Evolutionary conservation across 208 protist species (phyloP).

Genomic region (Trypanosoma caninum): DNA sequence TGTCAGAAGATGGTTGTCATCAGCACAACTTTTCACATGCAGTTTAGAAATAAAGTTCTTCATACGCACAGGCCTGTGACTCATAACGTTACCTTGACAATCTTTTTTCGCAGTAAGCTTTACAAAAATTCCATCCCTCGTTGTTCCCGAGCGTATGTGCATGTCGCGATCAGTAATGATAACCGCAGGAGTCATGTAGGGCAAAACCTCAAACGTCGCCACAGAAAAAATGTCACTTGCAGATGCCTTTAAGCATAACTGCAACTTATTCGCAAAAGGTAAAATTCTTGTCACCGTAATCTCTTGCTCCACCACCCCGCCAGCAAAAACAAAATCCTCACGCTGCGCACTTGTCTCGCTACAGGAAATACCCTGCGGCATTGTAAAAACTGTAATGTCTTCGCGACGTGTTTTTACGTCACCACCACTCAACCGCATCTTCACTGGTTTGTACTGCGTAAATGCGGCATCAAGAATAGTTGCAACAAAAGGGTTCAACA

Average conservation of each 20-base stretch:
- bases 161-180: constrained; percentile 41
- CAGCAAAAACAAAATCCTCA: constrained; percentile 11
- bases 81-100: constrained; percentile 35
- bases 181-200: constrained; percentile 55
- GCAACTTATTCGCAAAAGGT: constrained; percentile 3
- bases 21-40: constrained; percentile 30
- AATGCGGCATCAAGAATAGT: constrained; percentile 24
- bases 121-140: constrained; percentile 20
- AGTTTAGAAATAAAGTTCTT: constrained; percentile 26
- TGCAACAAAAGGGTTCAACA: constrained; percentile 34
- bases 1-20: constrained; percentile 19
- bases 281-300: constrained; percentile 11
- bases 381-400: constrained; percentile 8
- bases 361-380: constrained; percentile 4
- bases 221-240: constrained; percentile 4
- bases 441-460: constrained; percentile 35
- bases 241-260: constrained; percentile 12
- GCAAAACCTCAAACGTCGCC: constrained; percentile 21
- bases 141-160: constrained; percentile 29
- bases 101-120: constrained; percentile 30
- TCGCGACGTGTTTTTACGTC: not conserved
- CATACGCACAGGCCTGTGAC: constrained; percentile 18
- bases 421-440: constrained; percentile 31
- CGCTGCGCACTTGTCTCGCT: not conserved
- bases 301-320: not conserved